Base-by-base conservation (phyloP, 768 basidiomycete genomes). In the Russula foetens region DNA sequence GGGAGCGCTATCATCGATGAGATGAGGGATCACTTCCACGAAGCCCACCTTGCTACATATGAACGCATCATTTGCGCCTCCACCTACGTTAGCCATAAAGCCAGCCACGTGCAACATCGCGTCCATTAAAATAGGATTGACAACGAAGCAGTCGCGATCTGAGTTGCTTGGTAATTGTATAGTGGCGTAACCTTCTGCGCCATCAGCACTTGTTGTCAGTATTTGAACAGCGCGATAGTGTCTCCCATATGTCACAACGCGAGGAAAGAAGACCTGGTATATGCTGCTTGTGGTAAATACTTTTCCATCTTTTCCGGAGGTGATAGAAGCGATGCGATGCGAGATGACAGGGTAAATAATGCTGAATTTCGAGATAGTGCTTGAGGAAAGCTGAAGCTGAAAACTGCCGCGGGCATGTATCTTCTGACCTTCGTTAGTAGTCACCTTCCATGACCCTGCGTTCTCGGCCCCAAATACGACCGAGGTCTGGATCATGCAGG, bases 21-120 rank as follows among this genome's bases (percentile, higher is more conserved):
- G 63, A 19, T 74, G 68, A 2, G 79, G 74, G 1, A 86, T 66
- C 6, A 82, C 67, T 57, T 77, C 76, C 44, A 85, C 72, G 6
- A 74, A 67, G 17, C 75, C 79, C 31, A 87, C 74, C 24, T 78
- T 75, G 29, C 72, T 78, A 74, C 88, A 90, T 56, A 90, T 84
- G 68, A 80, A 85, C 1, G 78, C 84, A 55, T 86, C 79, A 28
- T 79, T 73, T 26, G 74, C 56, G 11, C 73, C 70, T 8, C 78
- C 80, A 43, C 76, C 78, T 67, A 82, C 68, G 69, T 90, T 90
- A 26, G 82, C 78, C 35, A 88, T 72, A 70, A 90, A 87, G 3
- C 88, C 88, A 0, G 86, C 81, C 39, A 81, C 77, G 59, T 90
- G 88, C 31, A 88, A 72, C 31, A 90, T 73, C 0, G 84, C 81